phyloP scores from a whole-genome alignment of 768 basidiomycete genomes.

The Porphyrellus cyaneotinctus region DNA sequence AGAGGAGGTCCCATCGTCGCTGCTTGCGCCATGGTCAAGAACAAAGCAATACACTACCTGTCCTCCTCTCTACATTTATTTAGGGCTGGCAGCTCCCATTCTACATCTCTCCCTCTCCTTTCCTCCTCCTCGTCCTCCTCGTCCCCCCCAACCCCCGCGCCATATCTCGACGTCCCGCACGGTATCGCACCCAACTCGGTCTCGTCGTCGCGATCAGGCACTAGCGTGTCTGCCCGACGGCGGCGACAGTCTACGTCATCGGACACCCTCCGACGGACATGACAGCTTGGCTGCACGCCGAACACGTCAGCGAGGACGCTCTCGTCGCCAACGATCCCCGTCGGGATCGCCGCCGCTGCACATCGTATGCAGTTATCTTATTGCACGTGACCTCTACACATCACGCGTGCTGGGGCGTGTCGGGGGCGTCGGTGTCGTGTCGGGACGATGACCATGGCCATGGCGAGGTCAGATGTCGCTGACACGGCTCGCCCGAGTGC shows the following conservation, averaged over 20 bases:
- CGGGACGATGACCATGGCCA: neutral
- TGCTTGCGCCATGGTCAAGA: constrained; percentile 53
- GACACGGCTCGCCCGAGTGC: neutral
- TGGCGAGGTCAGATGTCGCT: neutral
- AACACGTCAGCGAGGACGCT: constrained; percentile 4
- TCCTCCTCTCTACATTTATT: constrained; percentile 26
- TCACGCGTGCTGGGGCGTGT: constrained; percentile 12
- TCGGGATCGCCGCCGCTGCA: neutral
- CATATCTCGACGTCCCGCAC: neutral
- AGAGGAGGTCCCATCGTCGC: constrained; percentile 73
- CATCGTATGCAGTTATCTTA: constrained; percentile 22
- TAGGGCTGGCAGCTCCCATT: constrained; percentile 33
- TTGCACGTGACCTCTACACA: constrained; percentile 21
- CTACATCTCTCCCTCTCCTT: constrained; percentile 4
- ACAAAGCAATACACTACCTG: neutral
- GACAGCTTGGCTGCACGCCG: neutral
- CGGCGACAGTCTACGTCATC: constrained; percentile 5
- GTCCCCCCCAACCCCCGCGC: neutral
- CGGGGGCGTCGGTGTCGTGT: constrained; percentile 1
- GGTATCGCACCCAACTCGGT: neutral
- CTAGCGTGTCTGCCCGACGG: neutral
- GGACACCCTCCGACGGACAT: neutral
- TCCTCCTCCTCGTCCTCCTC: constrained; percentile 1
- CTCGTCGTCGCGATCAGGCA: constrained; percentile 19
- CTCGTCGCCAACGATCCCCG: constrained; percentile 14